Evolutionary conservation across 139 green algal species (phyloP).

Genomic region (Coccomyxa sp.): DNA sequence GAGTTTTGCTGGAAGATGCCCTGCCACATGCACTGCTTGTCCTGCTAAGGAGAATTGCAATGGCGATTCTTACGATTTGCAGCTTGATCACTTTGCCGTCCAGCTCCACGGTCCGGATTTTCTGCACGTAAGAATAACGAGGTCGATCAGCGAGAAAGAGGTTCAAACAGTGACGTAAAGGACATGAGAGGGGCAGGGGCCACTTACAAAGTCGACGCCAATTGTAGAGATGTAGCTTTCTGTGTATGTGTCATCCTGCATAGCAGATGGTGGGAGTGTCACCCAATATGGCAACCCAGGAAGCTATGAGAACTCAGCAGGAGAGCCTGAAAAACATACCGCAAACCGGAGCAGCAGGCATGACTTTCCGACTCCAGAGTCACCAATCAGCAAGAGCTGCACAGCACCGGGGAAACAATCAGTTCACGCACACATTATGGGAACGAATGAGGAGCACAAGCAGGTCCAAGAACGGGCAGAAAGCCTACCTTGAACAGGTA

Average conservation of each 20-base stretch:
- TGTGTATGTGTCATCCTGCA: conserved; percentile 98
- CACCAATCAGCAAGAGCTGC: conserved; percentile 94
- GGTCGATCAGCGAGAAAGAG: background rate
- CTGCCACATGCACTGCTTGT: no score
- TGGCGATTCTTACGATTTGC: conserved; percentile 80
- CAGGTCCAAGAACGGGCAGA: background rate
- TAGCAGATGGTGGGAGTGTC: no score
- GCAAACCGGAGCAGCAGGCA: conserved; percentile 95
- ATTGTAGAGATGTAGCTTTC: conserved; percentile 99
- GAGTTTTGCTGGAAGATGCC: no score
- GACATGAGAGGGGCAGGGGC: background rate
- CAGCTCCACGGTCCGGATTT: conserved; percentile 99
- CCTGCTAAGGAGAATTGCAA: no score
- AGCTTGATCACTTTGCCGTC: conserved; percentile 99
- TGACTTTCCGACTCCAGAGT: conserved; percentile 95
- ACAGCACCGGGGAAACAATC: conserved; percentile 5
- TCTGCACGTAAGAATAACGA: conserved; percentile 54
- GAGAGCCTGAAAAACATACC: conserved; percentile 45
- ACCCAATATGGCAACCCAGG: no score
- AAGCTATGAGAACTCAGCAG: no score
- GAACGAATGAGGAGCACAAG: no score
- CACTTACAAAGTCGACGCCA: conserved; percentile 97
- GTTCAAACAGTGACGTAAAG: background rate
- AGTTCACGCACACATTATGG: background rate
- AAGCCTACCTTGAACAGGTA: conserved; percentile 88